Conservation (phyloP, 2,329 filamentous ascomycete genomes). For the Erysiphe pisi region DNA sequence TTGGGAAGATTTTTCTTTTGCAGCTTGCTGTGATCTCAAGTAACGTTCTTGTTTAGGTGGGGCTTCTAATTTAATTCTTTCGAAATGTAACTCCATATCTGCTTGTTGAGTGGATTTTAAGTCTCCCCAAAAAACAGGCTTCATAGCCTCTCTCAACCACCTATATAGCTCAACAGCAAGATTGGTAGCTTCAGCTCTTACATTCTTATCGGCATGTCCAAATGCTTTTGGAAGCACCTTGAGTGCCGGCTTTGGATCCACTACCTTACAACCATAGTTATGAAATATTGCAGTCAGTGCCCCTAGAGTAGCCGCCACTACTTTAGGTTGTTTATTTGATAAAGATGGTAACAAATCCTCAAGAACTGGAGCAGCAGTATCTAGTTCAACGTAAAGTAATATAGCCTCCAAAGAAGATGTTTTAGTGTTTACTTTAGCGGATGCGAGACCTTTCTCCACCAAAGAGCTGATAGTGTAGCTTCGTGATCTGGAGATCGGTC, state of each 20-base stretch:
- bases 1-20: constrained; percentile 58
- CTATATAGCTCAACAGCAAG: constrained; percentile 89
- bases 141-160: constrained; percentile 97
- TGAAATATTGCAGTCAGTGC: constrained; percentile 78
- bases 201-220: constrained; percentile 95
- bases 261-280: constrained; percentile 86
- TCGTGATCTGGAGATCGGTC: constrained; percentile 49
- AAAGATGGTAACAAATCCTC: constrained; percentile 79
- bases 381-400: constrained; percentile 79
- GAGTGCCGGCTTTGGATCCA: constrained; percentile 83
- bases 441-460: constrained; percentile 81
- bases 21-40: constrained; percentile 78
- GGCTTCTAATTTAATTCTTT: constrained; percentile 79
- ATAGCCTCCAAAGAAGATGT: constrained; percentile 75
- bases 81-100: constrained; percentile 87
- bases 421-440: constrained; percentile 80
- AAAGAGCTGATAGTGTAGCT: constrained; percentile 64
- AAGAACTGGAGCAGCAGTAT: constrained; percentile 72
- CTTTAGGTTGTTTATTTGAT: constrained; percentile 82
- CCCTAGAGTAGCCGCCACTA: constrained; percentile 63
- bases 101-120: constrained; percentile 91
- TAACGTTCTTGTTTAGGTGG: constrained; percentile 82
- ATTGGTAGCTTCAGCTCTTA: constrained; percentile 84
- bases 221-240: constrained; percentile 85
- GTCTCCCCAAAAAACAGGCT: constrained; percentile 93